Conservation (phyloP, 2,329 filamentous ascomycete species). For the Talaromyces atroroseus region DNA sequence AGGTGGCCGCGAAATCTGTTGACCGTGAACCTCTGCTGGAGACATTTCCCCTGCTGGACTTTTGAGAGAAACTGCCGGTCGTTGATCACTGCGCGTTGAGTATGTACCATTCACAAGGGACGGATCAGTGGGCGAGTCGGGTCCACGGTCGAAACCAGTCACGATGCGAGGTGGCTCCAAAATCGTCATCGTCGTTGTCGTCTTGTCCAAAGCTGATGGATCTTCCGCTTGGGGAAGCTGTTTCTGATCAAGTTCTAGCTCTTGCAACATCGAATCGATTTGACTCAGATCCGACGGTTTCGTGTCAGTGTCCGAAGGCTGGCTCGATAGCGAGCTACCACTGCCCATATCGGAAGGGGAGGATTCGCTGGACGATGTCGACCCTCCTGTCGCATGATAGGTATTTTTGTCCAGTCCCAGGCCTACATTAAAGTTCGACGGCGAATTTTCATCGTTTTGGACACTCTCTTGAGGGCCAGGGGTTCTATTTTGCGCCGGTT, state of each 20-base stretch:
- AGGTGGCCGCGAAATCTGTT: conserved; percentile 34
- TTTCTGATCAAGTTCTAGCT: conserved; percentile 39
- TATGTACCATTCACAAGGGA: conserved; percentile 37
- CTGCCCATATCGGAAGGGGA: conserved; percentile 55
- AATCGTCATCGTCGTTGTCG: not conserved
- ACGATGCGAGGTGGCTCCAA: conserved; percentile 28
- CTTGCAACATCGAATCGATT: conserved; percentile 52
- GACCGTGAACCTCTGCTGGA: conserved; percentile 9
- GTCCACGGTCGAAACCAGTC: conserved; percentile 25
- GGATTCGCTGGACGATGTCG: conserved; percentile 61
- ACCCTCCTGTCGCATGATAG: conserved; percentile 60
- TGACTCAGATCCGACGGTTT: conserved; percentile 33
- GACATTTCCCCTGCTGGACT: conserved; percentile 16
- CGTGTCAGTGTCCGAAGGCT: conserved; percentile 39
- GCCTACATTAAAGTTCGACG: conserved; percentile 36
- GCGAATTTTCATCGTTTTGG: conserved; percentile 19
- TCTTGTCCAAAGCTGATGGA: not conserved
- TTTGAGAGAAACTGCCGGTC: conserved; percentile 7
- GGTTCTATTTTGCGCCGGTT: not conserved
- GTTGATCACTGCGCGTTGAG: not conserved
- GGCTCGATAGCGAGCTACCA: conserved; percentile 58
- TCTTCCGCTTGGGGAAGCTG: conserved; percentile 30
- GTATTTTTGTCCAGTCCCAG: conserved; percentile 49
- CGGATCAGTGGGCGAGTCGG: conserved; percentile 47
- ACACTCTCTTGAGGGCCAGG: not conserved